Conservation (phyloP, 768 basidiomycete genomes). For the Baorangia bicolor region DNA sequence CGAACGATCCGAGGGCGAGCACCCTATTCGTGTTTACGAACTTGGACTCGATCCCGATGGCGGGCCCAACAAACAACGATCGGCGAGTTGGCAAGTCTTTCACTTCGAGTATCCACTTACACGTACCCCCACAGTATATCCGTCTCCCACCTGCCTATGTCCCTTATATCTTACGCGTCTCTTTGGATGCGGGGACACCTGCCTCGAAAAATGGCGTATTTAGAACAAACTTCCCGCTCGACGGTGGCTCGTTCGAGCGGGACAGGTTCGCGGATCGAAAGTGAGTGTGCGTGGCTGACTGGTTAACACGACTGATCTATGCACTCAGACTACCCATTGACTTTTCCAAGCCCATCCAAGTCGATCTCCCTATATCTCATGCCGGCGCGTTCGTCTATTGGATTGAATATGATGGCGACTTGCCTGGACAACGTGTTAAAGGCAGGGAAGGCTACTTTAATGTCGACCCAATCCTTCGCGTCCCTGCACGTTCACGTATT, state of each 20-base stretch:
- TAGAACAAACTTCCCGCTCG: slow-evolving; percentile 95
- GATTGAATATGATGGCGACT: slow-evolving; percentile 81
- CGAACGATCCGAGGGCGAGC: slow-evolving; percentile 47
- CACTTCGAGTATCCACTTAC: slow-evolving; percentile 6
- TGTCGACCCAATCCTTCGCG: slow-evolving; percentile 84
- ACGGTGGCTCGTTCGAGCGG: slow-evolving; percentile 83
- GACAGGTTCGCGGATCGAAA: slow-evolving; percentile 70
- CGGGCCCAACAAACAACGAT: slow-evolving; percentile 80
- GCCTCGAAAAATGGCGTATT: slow-evolving; percentile 89
- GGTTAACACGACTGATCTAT: slow-evolving; percentile 13
- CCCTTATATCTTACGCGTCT: slow-evolving; percentile 90
- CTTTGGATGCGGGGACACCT: slow-evolving; percentile 88
- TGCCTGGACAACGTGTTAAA: slow-evolving; percentile 59
- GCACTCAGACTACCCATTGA: slow-evolving; percentile 70
- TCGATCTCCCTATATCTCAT: slow-evolving; percentile 94
- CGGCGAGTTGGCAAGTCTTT: slow-evolving; percentile 50
- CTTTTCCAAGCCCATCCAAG: slow-evolving; percentile 87
- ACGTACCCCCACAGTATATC: slow-evolving; percentile 65
- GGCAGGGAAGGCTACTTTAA: slow-evolving; percentile 95
- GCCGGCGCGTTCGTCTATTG: slow-evolving; percentile 96
- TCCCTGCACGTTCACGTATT: slow-evolving; percentile 72
- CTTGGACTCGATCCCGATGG: slow-evolving; percentile 87
- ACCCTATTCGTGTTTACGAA: slow-evolving; percentile 81
- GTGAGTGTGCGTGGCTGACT: slow-evolving; percentile 43
- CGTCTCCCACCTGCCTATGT: slow-evolving; percentile 88